Evolutionary conservation across 805 yeast genomes (phyloP), one percentile per base, ranked within the genome.

Genomic region (Maudiozyma saulgeensis): DNA sequence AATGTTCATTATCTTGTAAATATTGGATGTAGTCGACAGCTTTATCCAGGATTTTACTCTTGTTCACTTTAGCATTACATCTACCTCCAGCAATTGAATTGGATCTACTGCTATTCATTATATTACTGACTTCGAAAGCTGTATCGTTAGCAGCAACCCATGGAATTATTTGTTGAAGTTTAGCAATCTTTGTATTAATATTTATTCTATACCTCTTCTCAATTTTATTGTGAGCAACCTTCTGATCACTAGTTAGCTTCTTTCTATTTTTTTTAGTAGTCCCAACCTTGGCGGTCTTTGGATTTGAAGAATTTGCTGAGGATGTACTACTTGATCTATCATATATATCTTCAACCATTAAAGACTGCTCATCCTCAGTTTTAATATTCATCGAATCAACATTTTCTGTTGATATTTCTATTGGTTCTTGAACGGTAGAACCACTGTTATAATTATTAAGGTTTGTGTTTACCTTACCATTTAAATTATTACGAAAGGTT

Each of bases 121-220:
- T 37, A n/a, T 56, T 58, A 31, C 60, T 58, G 3, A 62, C 63
- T 57, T 78, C 84, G 59, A 81, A 81, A 0, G 84, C 84, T 2
- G 83, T 77, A 53, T 77, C 77, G 51, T 80, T 85, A 45, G 71
- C 65, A 3, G 82, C 77, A 47, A 81, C 78, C 79, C 83, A 78
- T 12, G 89, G 89, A 35, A 83, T 82, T 23, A 82, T 71, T 56
- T 75, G 76, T 59, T 81, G 86, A 48, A 82, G 66, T 31, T 80
- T 80, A 4, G 84, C 84, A 49, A 83, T 83, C 62, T 81, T 82
- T 12, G 84, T 78, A 61, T 82, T 82, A 62, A 83, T 81, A 63
- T 82, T 82, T 52, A 81, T 81, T 61, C 88, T 70, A 63, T 83
- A 82, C 51, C 82, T 75, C 61, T 82, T 80, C 60, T 83, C 89